Conservation (phyloP, 2,329 filamentous ascomycete genomes). For the Fusarium armeniacum region DNA sequence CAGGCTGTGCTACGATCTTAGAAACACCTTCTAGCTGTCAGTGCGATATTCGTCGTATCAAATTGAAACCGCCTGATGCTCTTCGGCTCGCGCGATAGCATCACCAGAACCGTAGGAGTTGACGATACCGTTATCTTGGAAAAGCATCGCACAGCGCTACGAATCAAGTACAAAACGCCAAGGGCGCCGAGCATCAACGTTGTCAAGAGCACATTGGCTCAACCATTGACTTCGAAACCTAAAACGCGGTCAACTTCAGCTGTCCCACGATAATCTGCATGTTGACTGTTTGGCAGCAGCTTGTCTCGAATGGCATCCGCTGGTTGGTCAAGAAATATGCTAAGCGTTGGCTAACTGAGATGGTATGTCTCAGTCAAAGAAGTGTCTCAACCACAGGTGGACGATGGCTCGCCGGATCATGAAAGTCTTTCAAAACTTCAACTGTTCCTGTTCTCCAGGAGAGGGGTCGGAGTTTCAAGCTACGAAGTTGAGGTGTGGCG, state of each 20-base stretch:
- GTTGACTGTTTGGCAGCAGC: slow-evolving; percentile 32
- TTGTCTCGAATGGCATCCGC: slow-evolving; percentile 16
- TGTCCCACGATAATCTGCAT: slow-evolving; percentile 21
- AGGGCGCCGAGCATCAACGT: slow-evolving; percentile 4
- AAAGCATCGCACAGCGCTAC: not conserved
- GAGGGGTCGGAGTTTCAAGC: slow-evolving; percentile 38
- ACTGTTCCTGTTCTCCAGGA: not conserved
- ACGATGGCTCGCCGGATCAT: slow-evolving; percentile 7
- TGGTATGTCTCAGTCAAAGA: slow-evolving; percentile 35
- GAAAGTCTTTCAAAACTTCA: slow-evolving; percentile 14
- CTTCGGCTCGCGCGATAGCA: not conserved
- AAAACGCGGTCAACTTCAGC: slow-evolving; percentile 8
- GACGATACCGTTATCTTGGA: not conserved
- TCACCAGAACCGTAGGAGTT: not conserved
- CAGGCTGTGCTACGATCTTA: slow-evolving; percentile 16
- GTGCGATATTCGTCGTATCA: slow-evolving; percentile 1
- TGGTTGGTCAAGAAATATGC: slow-evolving; percentile 11
- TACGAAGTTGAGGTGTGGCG: slow-evolving; percentile 32
- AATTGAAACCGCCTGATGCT: slow-evolving; percentile 1
- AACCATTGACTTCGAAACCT: slow-evolving; percentile 7
- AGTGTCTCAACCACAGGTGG: slow-evolving; percentile 20
- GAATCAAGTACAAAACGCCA: slow-evolving; percentile 7
- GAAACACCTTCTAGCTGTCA: not conserved
- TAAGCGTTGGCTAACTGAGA: slow-evolving; percentile 23
- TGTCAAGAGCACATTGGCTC: slow-evolving; percentile 21